Conservation (phyloP, 768 basidiomycete genomes). For the Russula sp. region DNA sequence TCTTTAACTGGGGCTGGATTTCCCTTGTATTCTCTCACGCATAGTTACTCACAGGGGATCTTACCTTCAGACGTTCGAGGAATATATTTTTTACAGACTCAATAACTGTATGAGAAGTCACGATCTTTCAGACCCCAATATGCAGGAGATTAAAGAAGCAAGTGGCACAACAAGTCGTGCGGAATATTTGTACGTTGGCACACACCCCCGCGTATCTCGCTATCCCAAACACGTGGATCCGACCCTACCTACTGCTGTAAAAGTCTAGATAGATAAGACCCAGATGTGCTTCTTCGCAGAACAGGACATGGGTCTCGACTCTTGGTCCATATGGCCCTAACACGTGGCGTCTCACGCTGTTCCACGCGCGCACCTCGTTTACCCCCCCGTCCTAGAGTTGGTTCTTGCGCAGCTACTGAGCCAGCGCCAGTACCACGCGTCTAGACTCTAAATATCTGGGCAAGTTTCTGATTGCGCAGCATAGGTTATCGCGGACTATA, state of each 20-base stretch:
- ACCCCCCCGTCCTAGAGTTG: neutral
- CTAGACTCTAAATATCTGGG: slow-evolving; percentile 1
- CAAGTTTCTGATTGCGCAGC: slow-evolving; percentile 17
- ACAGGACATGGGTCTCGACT: neutral
- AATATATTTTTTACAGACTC: slow-evolving; percentile 4
- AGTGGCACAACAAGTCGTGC: neutral
- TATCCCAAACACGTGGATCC: slow-evolving; percentile 3
- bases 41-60: neutral
- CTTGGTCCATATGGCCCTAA: neutral
- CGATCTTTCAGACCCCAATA: neutral
- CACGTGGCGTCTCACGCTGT: slow-evolving; percentile 2
- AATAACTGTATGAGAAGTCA: neutral
- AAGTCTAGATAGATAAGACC: neutral
- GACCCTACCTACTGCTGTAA: neutral
- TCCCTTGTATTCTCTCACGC: neutral
- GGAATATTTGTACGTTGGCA: neutral
- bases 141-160: neutral
- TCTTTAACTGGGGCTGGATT: neutral
- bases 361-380: neutral
- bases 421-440: slow-evolving; percentile 6
- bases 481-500: slow-evolving; percentile 14
- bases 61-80: neutral
- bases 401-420: slow-evolving; percentile 8
- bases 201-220: neutral
- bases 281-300: neutral